These are phyloP conservation scores for Solanum chaucha DNA, from an alignment of 257 asterid species.

Conservation along the genomic window DNA sequence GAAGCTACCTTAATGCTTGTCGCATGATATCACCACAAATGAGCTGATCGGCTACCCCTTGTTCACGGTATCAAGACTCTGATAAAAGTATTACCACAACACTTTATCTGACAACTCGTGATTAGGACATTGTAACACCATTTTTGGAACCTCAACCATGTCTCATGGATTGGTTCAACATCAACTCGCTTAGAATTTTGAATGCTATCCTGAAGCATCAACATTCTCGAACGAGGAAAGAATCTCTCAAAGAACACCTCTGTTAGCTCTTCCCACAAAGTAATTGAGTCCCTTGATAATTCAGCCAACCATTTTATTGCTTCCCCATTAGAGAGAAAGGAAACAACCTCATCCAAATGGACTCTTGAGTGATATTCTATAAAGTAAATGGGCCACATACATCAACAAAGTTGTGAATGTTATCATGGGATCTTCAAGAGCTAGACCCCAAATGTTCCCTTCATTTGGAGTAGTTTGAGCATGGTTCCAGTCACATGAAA, in stretches of 20 bases:
- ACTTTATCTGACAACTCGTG: too few relatives aligned
- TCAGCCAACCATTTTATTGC: background rate
- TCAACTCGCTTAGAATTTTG: background rate
- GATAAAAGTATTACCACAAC: too few relatives aligned
- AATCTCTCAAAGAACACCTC: background rate
- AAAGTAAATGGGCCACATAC: background rate
- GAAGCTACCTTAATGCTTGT: background rate
- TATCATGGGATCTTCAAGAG: background rate
- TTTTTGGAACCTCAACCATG: background rate
- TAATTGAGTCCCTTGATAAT: background rate
- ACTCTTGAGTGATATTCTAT: background rate
- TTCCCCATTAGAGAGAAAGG: background rate
- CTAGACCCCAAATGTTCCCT: background rate
- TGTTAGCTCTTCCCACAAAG: background rate
- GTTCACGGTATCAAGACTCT: background rate
- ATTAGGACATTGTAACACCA: background rate
- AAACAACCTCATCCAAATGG: background rate
- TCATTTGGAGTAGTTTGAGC: background rate
- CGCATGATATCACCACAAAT: background rate
- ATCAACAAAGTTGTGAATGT: background rate
- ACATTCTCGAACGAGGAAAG: background rate
- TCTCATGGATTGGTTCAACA: background rate
- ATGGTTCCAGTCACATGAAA: background rate
- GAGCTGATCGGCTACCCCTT: background rate
- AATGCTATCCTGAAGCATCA: background rate